Evolutionary conservation across 2,329 filamentous ascomycete species (phyloP), one percentile per base, ranked within the genome.

Genomic region (Colletotrichum graminicola): DNA sequence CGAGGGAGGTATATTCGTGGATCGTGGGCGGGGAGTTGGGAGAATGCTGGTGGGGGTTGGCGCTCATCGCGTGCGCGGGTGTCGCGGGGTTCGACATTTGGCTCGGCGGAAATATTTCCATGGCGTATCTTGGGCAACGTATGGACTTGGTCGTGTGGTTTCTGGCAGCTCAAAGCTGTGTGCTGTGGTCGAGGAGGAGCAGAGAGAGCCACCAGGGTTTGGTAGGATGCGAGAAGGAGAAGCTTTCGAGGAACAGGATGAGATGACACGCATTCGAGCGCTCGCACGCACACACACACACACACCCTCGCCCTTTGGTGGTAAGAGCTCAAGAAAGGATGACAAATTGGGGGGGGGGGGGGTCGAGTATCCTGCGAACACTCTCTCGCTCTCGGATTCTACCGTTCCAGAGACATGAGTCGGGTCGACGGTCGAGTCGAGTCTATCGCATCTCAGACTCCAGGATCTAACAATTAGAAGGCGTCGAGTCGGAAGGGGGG

Each of bases 11-110:
- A 34, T 71, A 72, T 41, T 70, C 70, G 41, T 70, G 66, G 8
- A n/a, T 29, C 7, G 57, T 41, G 62, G 65, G 60, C 47, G 70
- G 70, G 6, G 70, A 72, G 47, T 56, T 43, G 4, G 70, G 70
- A 36, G 66, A 71, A n/a, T 71, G 43, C n/a, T n/a, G 65, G 65
- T 71, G 68, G 59, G 57, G 65, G 59, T 63, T 68, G 32, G 51
- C 23, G 47, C 41, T 71, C 59, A 64, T 47, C 1, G 54, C 39
- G n/a, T 49, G 52, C n/a, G 65, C 52, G 26, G 68, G 68, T n/a
- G 68, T 63, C 54, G 59, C 32, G 29, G 68, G 65, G 23, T 68
- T 68, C 45, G 68, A 63, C 51, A 62, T 65, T 29, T 71, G 68
- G 34, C 65, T 68, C 51, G 68, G 68, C 29, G 68, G 68, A 21